These are phyloP conservation scores for Globisporangium splendens DNA, from an alignment of 352 stramenopile species.

Conservation along the genomic window DNA sequence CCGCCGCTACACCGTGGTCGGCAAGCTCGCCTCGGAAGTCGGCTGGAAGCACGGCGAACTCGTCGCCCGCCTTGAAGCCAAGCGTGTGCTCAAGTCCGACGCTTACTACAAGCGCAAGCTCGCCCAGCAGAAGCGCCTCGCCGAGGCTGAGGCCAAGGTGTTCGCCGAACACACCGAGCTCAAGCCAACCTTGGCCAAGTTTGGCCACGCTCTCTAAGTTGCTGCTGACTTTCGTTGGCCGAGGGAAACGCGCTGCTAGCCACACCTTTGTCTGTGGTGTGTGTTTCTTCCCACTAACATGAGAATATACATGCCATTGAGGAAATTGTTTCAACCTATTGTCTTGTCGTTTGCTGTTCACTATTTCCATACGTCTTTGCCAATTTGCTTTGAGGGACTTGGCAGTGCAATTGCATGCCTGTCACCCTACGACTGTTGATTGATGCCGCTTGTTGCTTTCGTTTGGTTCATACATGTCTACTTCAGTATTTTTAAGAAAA, in stretches of 20 bases:
- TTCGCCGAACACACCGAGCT: constrained; percentile 79
- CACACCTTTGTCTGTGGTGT: not conserved
- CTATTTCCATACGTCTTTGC: no score
- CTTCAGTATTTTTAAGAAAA: no score
- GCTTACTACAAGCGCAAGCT: constrained; percentile 98
- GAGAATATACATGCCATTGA: no score
- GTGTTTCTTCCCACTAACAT: not conserved
- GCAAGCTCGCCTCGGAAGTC: constrained; percentile 92
- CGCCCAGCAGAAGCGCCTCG: constrained; percentile 86
- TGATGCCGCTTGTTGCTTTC: no score
- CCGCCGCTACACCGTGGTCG: constrained; percentile 94
- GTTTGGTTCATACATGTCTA: no score
- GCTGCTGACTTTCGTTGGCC: constrained; percentile 4
- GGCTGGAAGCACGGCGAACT: constrained; percentile 97
- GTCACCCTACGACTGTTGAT: no score
- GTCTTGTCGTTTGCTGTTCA: no score
- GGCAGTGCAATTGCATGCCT: no score
- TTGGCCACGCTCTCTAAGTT: constrained; percentile 70
- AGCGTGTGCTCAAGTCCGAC: constrained; percentile 93
- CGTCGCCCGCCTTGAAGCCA: constrained; percentile 92
- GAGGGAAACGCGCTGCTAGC: not conserved
- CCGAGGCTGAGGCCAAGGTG: constrained; percentile 89
- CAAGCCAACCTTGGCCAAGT: constrained; percentile 83
- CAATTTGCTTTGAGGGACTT: no score
- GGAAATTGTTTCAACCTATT: no score